Evolutionary conservation across 768 basidiomycete species (phyloP), one percentile per base, ranked within the genome.

Genomic region (Mrakia blollopis): DNA sequence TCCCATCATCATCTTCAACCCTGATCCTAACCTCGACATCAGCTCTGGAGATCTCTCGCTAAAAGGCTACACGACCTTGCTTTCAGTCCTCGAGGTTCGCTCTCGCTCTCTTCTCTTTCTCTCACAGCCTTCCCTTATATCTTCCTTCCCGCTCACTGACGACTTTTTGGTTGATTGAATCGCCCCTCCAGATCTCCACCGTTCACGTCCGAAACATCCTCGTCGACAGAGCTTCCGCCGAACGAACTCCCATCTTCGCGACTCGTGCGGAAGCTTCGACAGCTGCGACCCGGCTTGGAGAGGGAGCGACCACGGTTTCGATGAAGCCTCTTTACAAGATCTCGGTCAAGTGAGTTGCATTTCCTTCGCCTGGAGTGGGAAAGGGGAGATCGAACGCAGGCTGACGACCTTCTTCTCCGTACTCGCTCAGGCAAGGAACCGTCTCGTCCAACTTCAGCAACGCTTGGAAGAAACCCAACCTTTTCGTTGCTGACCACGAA

Each of bases 81-180:
- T 96, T 35, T 90, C 93, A 35, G 91, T 90, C 25, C 87, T 98
- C 11, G 89, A 91, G 37, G 96, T 94, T 79, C 11, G 88, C 84
- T n/a, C 32, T n/a, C n/a, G n/a, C n/a, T n/a, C 23, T 41, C 63
- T 63, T n/a, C 25, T 63, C 35, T 18, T 23, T 14, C 30, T 63
- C 37, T 25, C 14, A 6, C 6, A 7, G 65, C 9, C 21, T n/a
- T 7, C 1, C 11, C 32, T 10, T 16, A 35, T 21, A 2, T 11
- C 63, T 14, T 57, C 44, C 47, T 18, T 28, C 60, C 21, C 10
- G 50, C 32, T 35, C 16, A 63, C 39, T 39, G 50, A 21, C 32
- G 32, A 44, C 3, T 6, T 50, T 47, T 16, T 14, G 47, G 16
- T 50, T 28, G 28, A 6, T 28, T 30, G n/a, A n/a, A n/a, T n/a